A percentile compares a stretch with the other conserved stretches of the same genome.
phyloP scores from a whole-genome alignment of 2,329 filamentous ascomycete genomes.

The Coniochaeta sp. region DNA sequence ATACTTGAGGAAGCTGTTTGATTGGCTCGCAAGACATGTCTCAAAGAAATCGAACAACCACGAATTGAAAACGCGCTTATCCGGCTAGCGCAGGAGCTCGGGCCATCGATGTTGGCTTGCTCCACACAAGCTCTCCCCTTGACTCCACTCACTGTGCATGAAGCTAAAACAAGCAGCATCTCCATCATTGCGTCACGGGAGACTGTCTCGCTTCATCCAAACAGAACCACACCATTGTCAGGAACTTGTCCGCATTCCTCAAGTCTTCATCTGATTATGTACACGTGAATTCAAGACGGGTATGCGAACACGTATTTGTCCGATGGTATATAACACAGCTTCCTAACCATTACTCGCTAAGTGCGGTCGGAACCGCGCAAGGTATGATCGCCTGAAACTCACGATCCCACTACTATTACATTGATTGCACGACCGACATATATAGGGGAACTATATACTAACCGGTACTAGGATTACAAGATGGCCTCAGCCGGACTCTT shows the following conservation, averaged over 20 bases:
- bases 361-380: not conserved
- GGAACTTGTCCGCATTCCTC: not conserved
- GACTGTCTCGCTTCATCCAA: not conserved
- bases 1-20: not conserved
- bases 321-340: not conserved
- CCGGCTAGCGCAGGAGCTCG: not conserved
- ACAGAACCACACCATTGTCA: not conserved
- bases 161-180: not conserved
- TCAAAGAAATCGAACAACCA: not conserved
- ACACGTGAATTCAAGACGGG: not conserved
- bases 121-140: constrained; percentile 12
- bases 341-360: not conserved
- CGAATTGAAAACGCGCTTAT: not conserved
- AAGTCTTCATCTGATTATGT: not conserved
- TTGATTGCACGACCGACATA: too few species aligned
- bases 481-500: constrained; percentile 50
- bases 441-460: too few species aligned
- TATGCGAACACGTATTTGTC: not conserved
- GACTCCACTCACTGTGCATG: not conserved
- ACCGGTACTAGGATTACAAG: too few species aligned
- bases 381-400: too few species aligned
- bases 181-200: constrained; percentile 10
- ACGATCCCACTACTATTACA: too few species aligned
- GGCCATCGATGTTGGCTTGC: not conserved
- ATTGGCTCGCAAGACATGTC: not conserved